Percentiles rank a stretch among this genome's conserved stretches.
Conservation (phyloP, 179 eudicot species). For the Patellifolia procumbens region DNA sequence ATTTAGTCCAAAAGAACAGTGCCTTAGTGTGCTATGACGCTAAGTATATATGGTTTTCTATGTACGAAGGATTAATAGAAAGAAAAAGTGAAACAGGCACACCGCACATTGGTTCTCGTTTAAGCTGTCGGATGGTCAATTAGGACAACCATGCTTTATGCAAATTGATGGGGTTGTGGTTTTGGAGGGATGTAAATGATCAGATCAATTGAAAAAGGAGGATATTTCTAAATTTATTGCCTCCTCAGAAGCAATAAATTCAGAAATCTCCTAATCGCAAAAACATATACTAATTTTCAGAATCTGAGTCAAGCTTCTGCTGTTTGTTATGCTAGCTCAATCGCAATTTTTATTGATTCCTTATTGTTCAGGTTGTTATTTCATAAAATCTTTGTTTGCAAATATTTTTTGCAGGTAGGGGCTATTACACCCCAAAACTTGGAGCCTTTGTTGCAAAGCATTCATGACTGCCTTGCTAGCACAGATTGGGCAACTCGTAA, state of each 20-base stretch:
- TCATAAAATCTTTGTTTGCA: background rate
- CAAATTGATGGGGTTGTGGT: background rate
- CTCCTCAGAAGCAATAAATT: background rate
- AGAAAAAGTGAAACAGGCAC: background rate
- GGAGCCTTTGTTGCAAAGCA: conserved; percentile 74
- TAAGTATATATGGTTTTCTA: background rate
- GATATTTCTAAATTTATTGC: background rate
- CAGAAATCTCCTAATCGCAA: background rate
- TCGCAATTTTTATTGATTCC: background rate
- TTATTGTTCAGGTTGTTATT: background rate
- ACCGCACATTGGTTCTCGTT: background rate
- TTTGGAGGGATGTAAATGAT: background rate
- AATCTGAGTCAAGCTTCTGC: conserved; percentile 1
- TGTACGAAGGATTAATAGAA: background rate
- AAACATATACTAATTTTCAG: background rate
- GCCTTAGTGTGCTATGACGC: background rate
- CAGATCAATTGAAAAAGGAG: background rate
- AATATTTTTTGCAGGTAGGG: conserved; percentile 59
- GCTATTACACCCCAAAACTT: conserved; percentile 78
- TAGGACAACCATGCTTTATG: background rate
- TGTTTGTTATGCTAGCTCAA: background rate
- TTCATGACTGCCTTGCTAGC: conserved; percentile 79
- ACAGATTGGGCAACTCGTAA: conserved; percentile 97
- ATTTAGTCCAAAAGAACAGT: too few species aligned
- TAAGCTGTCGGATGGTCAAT: background rate